Base-by-base conservation (phyloP, 306 rosid species). In the Castanea crenata region DNA sequence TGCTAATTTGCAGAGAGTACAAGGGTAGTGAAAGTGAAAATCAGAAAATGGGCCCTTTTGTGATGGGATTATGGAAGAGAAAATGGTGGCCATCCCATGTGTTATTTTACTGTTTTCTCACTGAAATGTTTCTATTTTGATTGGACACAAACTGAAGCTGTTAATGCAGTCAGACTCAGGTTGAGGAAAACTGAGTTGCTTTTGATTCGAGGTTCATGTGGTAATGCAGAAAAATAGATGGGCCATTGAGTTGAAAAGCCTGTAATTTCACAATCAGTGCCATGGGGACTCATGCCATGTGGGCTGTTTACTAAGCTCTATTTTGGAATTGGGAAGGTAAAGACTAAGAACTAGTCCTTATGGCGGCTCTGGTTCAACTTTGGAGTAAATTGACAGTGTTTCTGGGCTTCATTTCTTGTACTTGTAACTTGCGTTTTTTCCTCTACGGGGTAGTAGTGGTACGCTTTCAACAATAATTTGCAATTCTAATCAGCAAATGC, bases 41-140 rank as follows among this genome's bases (percentile, higher is more conserved):
- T 38, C 46, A 38, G 78, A 83, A 63, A 74, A 79, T 57, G 90
- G 91, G 83, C 81, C 93, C 86, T 67, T 38, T 38, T 52, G 21
- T 78, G 69, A 74, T 71, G 55, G 78, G 79, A 75, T 56, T 64
- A 49, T 25, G 84, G 62, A 81, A 74, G 77, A 82, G 80, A 74
- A 69, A 74, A 59, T 57, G 57, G 85, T 82, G 81, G 76, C 69
- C 84, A 72, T 79, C 83, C 89, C 90, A 90, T 85, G 94, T 90
- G 94, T 88, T 59, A 77, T 79, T 90, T 85, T 75, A 80, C 77
- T 84, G 77, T 76, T 72, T 78, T 35, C 67, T 34, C 74, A 74
- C 77, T 79, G 75, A 88, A 49, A 78, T 81, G 88, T 83, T 86
- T 78, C 76, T 70, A 56, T 41, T 55, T 27, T 55, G 74, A 83